Evolutionary conservation across 1,284 basidiomycete species (phyloP).

Genomic region (Ceratobasidium sp.): DNA sequence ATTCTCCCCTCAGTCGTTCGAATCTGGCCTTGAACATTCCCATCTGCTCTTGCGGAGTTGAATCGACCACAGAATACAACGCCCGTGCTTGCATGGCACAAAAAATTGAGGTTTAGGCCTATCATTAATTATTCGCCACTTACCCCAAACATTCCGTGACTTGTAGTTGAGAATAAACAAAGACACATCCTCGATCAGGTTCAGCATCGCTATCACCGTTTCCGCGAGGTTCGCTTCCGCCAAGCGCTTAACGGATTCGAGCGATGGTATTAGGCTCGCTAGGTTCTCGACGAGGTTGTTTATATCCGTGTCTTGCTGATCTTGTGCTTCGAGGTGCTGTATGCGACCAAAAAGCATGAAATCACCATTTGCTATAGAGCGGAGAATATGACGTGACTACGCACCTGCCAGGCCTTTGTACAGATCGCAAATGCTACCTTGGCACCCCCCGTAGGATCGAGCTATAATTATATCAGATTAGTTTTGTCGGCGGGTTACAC

Average conservation of each 20-base stretch:
- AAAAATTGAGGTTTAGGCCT: too few species aligned
- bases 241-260: neutral
- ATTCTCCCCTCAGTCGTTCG: neutral
- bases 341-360: too few species aligned
- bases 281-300: neutral
- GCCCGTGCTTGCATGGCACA: too few species aligned
- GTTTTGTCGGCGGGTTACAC: too few species aligned
- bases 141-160: neutral
- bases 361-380: too few species aligned
- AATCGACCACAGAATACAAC: neutral
- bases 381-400: too few species aligned
- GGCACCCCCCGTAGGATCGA: neutral
- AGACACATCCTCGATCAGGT: slow-evolving; percentile 10
- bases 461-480: neutral
- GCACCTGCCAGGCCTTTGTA: neutral
- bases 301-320: neutral
- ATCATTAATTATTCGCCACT: neutral
- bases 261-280: neutral
- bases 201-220: neutral
- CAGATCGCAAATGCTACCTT: neutral
- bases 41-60: neutral
- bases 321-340: neutral
- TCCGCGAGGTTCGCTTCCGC: neutral
- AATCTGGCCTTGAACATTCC: neutral
- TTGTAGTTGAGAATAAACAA: neutral